Percentiles rank a stretch among this genome's conserved stretches.
These are phyloP conservation scores for Rhizophlyctis rosea DNA, from an alignment of 192 early-diverging fungal genomes.

Conservation along the genomic window DNA sequence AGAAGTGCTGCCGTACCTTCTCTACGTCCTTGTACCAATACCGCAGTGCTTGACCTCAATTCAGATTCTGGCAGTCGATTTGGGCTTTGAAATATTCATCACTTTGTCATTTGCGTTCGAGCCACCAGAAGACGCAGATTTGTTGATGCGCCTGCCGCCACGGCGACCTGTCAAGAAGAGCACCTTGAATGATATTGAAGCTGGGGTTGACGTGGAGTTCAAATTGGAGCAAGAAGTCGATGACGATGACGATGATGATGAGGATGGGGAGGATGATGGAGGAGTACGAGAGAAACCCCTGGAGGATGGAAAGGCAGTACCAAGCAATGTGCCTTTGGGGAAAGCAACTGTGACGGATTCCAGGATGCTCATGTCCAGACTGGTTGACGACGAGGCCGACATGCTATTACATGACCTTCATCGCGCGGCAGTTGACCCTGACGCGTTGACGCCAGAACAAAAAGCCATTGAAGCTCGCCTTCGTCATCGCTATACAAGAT, in stretches of 20 bases:
- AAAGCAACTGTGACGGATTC: constrained; percentile 10
- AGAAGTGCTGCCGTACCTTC: constrained; percentile 82
- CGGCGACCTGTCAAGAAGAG: constrained; percentile 77
- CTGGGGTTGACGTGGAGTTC: neutral
- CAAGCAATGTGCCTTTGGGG: constrained; percentile 16
- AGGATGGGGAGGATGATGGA: constrained; percentile 9
- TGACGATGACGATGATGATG: constrained; percentile 15
- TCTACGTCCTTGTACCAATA: constrained; percentile 86
- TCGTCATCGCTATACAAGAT: constrained; percentile 19
- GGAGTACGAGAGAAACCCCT: constrained; percentile 3
- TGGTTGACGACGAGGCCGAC: constrained; percentile 30
- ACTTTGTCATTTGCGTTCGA: constrained; percentile 93
- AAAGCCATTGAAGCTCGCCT: constrained; percentile 22
- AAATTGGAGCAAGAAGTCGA: constrained; percentile 8
- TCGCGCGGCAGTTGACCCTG: neutral
- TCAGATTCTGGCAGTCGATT: constrained; percentile 86
- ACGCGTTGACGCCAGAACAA: constrained; percentile 1
- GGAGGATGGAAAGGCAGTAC: constrained; percentile 15
- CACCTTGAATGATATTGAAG: constrained; percentile 18
- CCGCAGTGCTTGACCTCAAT: constrained; percentile 85
- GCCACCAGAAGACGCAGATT: constrained; percentile 66
- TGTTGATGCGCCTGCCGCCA: constrained; percentile 79
- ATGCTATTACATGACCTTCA: constrained; percentile 17
- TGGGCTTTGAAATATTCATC: constrained; percentile 90
- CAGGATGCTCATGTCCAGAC: constrained; percentile 7